These are phyloP conservation scores for Casaregolazyma suthepensis DNA, from an alignment of 1,139 yeast species.

Conservation along the genomic window DNA sequence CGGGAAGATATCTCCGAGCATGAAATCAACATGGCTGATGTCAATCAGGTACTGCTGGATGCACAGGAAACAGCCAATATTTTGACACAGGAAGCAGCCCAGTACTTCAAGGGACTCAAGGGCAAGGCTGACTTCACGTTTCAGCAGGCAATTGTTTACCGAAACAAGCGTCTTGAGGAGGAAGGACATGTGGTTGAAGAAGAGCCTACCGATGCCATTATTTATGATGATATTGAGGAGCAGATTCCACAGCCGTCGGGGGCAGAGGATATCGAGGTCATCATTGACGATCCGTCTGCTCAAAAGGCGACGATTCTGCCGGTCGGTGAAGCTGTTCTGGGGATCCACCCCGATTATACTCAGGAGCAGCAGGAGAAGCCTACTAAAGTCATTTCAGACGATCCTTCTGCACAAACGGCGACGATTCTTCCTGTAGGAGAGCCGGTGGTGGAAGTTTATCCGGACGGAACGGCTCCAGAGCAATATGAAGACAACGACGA, in stretches of 20 bases:
- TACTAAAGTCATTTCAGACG: not conserved
- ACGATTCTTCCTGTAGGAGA: conserved; percentile 4
- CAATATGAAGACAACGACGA: not conserved
- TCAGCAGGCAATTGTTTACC: conserved; percentile 45
- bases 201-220: conserved; percentile 22
- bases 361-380: not conserved
- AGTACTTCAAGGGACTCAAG: conserved; percentile 63
- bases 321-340: conserved; percentile 1
- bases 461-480: not conserved
- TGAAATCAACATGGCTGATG: conserved; percentile 43
- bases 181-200: conserved; percentile 11
- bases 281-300: conserved; percentile 1
- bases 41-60: conserved; percentile 49
- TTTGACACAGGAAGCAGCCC: conserved; percentile 62
- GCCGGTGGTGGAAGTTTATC: conserved; percentile 1
- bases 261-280: not conserved
- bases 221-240: conserved; percentile 21
- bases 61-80: conserved; percentile 56
- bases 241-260: conserved; percentile 5
- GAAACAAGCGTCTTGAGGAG: conserved; percentile 9
- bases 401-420: not conserved
- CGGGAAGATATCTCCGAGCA: conserved; percentile 53
- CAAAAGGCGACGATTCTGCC: conserved; percentile 1
- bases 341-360: not conserved
- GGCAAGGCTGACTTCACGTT: conserved; percentile 78